Base-by-base conservation (phyloP, 2,329 filamentous ascomycete species). In the Pseudogymnoascus sp. region DNA sequence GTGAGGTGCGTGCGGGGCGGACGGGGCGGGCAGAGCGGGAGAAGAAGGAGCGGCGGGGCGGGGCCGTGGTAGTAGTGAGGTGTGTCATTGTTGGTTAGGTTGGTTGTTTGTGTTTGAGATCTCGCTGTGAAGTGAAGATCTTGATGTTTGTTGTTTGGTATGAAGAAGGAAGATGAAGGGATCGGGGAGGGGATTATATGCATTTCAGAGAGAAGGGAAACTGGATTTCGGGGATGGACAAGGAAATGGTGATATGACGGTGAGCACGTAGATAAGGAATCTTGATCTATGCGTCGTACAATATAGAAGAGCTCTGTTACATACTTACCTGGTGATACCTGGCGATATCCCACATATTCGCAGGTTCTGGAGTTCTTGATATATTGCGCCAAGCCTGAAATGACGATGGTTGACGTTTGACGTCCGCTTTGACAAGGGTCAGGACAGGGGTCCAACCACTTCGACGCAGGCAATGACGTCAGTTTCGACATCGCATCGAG, bases 151-250 rank as follows among this genome's bases (percentile, higher is more conserved):
- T 53, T 50, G 24, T 53, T 53, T 31, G 47, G 31, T 53, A 60
- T 37, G 56, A 60, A 60, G 56, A 60, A 60, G 35, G 31, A 60
- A 16, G 31, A 38, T 60, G 31, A 37, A 60, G 31, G 33, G 47
- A 11, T 31, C 26, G 26, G 8, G 1, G 26, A 53, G 26, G 24
- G 47, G 47, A 1, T 53, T 53, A 53, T 53, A 53, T 53, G n/a
- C 3, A 53, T 7, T 31, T 53, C 24, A 19, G 14, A 16, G 8
- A 13, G 24, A 29, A 11, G 5, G 47, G 47, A 53, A 53, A 53
- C 47, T 53, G 47, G 47, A 8, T 31, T 53, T 53, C 19, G 47
- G 4, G 14, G 47, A 31, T 53, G 21, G 10, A 26, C 47, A 53
- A 13, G 47, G 26, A 31, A 53, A 53, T 53, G 47, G 14, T 19